Conservation (phyloP, 768 basidiomycete species). For the Sarcodon sp. region DNA sequence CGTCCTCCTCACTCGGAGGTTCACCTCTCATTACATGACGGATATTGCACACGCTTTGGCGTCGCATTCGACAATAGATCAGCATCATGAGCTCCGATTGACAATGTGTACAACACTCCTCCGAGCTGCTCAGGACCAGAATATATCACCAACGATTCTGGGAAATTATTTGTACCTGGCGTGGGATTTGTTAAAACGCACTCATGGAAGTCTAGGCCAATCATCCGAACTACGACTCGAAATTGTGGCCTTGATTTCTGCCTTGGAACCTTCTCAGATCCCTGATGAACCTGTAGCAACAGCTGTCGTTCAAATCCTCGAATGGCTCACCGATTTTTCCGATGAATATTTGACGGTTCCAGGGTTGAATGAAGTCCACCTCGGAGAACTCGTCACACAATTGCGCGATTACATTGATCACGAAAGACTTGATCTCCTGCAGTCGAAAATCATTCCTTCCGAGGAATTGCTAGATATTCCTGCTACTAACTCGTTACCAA, state of each 20-base stretch:
- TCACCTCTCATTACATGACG: conserved; percentile 31
- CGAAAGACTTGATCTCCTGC: not conserved
- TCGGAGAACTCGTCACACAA: not conserved
- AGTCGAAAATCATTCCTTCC: not conserved
- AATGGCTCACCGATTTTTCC: not conserved
- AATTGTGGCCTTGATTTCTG: not conserved
- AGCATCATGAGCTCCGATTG: conserved; percentile 18
- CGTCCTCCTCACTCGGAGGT: conserved; percentile 31
- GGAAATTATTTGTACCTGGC: not conserved
- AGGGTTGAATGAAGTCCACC: not conserved
- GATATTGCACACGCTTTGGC: conserved; percentile 24
- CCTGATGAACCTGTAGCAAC: not conserved
- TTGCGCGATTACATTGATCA: not conserved
- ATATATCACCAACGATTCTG: not conserved
- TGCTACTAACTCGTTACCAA: not conserved
- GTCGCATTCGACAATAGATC: conserved; percentile 10
- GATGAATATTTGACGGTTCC: not conserved
- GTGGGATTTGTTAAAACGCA: not conserved
- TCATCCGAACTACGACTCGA: not conserved
- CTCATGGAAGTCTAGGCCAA: too few species aligned
- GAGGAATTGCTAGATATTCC: too few species aligned
- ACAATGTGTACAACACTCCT: conserved; percentile 18
- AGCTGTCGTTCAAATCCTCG: not conserved
- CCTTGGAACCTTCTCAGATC: not conserved
- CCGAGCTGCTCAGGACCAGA: conserved; percentile 11